A percentile compares a stretch with the other conserved stretches of the same genome.
Conservation (phyloP, 176 grass and related monocot genomes). For the Zoysia japonica region DNA sequence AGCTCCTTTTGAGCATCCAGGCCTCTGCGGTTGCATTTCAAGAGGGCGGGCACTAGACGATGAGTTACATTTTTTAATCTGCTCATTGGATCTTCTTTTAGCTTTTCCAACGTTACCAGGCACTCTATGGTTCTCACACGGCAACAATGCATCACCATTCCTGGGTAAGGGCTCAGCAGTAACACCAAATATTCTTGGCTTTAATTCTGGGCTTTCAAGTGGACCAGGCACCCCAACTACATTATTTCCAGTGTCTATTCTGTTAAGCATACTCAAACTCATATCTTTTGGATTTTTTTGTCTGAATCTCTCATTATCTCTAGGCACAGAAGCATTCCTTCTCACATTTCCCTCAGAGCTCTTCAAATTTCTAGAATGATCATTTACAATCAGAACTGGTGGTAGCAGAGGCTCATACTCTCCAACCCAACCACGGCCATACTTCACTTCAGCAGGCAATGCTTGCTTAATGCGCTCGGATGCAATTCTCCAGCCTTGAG, state of each 20-base stretch:
- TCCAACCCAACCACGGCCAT: constrained; percentile 91
- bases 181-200: constrained; percentile 57
- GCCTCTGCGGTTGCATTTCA: constrained; percentile 45
- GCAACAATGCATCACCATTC: constrained; percentile 38
- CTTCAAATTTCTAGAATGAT: constrained; percentile 37
- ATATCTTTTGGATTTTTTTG: constrained; percentile 44
- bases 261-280: constrained; percentile 43
- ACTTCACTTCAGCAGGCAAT: constrained; percentile 75
- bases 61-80: constrained; percentile 46
- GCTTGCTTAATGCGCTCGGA: constrained; percentile 76
- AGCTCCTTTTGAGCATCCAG: constrained; percentile 42
- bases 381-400: constrained; percentile 58
- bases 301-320: constrained; percentile 39
- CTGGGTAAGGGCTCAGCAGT: constrained; percentile 43
- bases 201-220: constrained; percentile 53
- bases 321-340: constrained; percentile 41
- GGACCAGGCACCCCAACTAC: constrained; percentile 56
- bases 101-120: constrained; percentile 46
- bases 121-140: constrained; percentile 46
- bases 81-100: constrained; percentile 43
- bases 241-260: constrained; percentile 29
- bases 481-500: constrained; percentile 77
- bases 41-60: constrained; percentile 37
- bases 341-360: constrained; percentile 38
- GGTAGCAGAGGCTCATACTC: constrained; percentile 76